Percentiles rank a stretch among this genome's conserved stretches.
Evolutionary conservation across 1,284 basidiomycete species (phyloP).

Genomic region (Xerocomus minutiporus): DNA sequence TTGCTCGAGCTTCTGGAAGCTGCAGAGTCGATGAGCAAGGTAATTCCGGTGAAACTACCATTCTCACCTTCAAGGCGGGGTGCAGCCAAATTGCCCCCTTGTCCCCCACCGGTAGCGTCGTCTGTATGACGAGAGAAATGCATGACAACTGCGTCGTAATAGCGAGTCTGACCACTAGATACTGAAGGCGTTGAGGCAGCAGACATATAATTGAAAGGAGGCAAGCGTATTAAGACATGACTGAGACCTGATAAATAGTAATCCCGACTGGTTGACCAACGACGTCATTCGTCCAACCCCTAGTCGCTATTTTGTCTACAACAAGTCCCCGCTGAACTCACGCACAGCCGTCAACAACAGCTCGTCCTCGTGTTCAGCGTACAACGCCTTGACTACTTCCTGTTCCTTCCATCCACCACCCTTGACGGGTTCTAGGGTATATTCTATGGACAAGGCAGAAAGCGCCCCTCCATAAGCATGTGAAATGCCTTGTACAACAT

Average conservation of each 20-base stretch:
- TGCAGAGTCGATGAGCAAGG: background rate
- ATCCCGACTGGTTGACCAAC: conserved; percentile 9
- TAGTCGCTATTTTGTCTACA: conserved; percentile 10
- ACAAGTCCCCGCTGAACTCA: conserved; percentile 25
- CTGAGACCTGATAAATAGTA: conserved; percentile 23
- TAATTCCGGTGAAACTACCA: background rate
- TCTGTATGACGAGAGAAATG: conserved; percentile 1
- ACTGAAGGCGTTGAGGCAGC: conserved; percentile 11
- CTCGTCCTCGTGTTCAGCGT: conserved; percentile 53
- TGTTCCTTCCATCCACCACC: conserved; percentile 60
- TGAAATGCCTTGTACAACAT: conserved; percentile 63
- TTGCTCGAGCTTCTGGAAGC: background rate
- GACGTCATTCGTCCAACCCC: conserved; percentile 23
- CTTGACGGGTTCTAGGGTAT: conserved; percentile 60
- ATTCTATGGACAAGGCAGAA: conserved; percentile 81
- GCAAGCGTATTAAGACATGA: background rate
- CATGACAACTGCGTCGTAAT: conserved; percentile 31
- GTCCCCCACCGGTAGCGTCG: background rate
- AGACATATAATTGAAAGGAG: conserved; percentile 17
- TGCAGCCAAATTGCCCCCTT: background rate
- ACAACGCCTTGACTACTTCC: conserved; percentile 78
- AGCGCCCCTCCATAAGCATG: conserved; percentile 90
- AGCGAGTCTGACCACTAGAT: conserved; percentile 21
- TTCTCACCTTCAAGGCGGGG: conserved; percentile 5
- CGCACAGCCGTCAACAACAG: conserved; percentile 33